These are phyloP conservation scores for Aspergillus floridensis DNA, from an alignment of 2,329 filamentous ascomycete genomes.

Conservation along the genomic window DNA sequence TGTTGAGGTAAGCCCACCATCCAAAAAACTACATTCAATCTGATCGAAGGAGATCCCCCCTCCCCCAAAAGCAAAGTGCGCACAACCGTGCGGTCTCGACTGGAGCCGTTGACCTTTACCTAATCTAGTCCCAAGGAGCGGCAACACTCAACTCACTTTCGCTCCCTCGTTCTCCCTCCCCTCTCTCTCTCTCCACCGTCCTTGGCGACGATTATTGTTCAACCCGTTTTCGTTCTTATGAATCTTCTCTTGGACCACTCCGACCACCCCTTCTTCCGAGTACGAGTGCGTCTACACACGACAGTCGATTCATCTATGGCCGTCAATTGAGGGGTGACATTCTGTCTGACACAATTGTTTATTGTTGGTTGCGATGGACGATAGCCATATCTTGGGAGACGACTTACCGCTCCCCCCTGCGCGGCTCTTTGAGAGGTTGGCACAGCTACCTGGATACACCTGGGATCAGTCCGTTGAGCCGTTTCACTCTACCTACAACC, in stretches of 20 bases:
- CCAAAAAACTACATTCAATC: not conserved
- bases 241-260: conserved; percentile 12
- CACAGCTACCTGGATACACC: conserved; percentile 69
- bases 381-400: conserved; percentile 42
- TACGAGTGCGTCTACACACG: conserved; percentile 7
- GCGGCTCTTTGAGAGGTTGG: conserved; percentile 69
- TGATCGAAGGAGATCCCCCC: not conserved
- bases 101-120: not conserved
- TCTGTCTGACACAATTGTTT: conserved; percentile 14
- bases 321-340: conserved; percentile 14
- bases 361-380: conserved; percentile 31
- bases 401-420: conserved; percentile 57
- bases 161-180: not conserved
- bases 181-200: conserved; percentile 14
- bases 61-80: not conserved
- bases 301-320: conserved; percentile 21
- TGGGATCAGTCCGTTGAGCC: conserved; percentile 65
- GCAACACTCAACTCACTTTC: not conserved
- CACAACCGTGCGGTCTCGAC: not conserved
- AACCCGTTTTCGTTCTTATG: conserved; percentile 27
- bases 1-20: not conserved
- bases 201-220: conserved; percentile 17
- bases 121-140: not conserved
- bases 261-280: conserved; percentile 9
- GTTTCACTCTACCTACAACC: conserved; percentile 70